Percentiles rank a stretch among this genome's conserved stretches.
Evolutionary conservation across 2,329 filamentous ascomycete species (phyloP).

Genomic region (Diaporthe aspalathi): DNA sequence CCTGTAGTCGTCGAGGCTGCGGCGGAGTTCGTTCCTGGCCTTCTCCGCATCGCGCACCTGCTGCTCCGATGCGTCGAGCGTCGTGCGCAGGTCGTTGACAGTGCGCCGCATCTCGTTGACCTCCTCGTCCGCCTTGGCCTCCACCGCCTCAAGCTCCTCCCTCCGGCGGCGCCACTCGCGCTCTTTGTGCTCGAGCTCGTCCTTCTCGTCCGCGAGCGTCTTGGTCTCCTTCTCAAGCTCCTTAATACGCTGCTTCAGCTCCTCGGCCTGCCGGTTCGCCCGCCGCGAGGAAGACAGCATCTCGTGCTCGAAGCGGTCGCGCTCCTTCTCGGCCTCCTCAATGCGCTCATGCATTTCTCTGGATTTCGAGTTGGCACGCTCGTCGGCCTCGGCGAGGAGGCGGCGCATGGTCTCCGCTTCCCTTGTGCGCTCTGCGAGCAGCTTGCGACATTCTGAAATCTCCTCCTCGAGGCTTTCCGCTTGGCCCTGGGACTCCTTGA

Average conservation of each 20-base stretch:
- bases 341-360: constrained; percentile 90
- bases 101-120: constrained; percentile 79
- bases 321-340: constrained; percentile 91
- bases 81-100: constrained; percentile 80
- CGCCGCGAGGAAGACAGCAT: constrained; percentile 80
- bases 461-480: constrained; percentile 93
- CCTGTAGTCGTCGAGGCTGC: constrained; percentile 81
- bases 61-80: constrained; percentile 87
- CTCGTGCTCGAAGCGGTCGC: constrained; percentile 93
- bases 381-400: constrained; percentile 86
- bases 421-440: constrained; percentile 87
- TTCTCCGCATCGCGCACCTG: constrained; percentile 86
- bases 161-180: constrained; percentile 79
- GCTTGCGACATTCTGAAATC: constrained; percentile 84
- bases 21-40: constrained; percentile 80
- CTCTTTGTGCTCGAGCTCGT: constrained; percentile 80
- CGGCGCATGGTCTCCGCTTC: constrained; percentile 96
- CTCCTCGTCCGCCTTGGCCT: constrained; percentile 78
- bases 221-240: constrained; percentile 85
- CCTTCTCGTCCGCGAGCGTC: constrained; percentile 77
- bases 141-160: constrained; percentile 79
- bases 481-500: constrained; percentile 87
- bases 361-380: constrained; percentile 81
- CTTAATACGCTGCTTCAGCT: constrained; percentile 80
- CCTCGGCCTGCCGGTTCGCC: constrained; percentile 85